Evolutionary conservation across 139 green algal genomes (phyloP), one percentile per base, ranked within the genome.

Genomic region (Volvox africanus): DNA sequence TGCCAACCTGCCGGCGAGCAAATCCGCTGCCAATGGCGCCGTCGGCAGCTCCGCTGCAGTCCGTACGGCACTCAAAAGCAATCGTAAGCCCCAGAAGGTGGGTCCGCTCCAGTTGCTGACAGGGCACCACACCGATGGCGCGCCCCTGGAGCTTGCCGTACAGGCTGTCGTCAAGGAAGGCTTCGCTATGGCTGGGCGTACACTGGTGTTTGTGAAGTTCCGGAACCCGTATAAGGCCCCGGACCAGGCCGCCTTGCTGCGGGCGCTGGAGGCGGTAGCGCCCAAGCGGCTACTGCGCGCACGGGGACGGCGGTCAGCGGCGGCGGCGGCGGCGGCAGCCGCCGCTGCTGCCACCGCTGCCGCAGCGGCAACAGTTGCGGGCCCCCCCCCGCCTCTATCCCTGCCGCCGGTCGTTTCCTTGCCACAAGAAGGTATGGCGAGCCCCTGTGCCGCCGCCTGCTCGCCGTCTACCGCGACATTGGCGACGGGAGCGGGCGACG

Each of bases 91-190:
- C 0, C 81, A 76, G 30, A 65, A 87, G 85, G 69, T 82, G 20
- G 71, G 85, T 11, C 85, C 85, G 16, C 17, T 33, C 16, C 85
- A 75, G 37, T 50, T 61, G 85, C 85, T 90, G 11, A 22, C 9
- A 5, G 86, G 73, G 5, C 26, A 30, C 36, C 86, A 90, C 86
- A n/a, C 32, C 12, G 86, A 90, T 50, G 55, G 32, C 17, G 5
- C 1, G 3, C 73, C 55, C 36, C 20, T 90, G 73, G 61, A 76
- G n/a, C 55, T 90, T 69, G 32, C 32, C 21, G 65, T 90, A 67
- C 86, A 90, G 32, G 86, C 86, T n/a, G 86, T 90, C 19, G 73
- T 80, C 30, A 84, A 84, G 73, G 86, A 90, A 20, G 69, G 85
- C 36, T 73, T 36, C 37, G n/a, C 69, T 5, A 62, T 12, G 24